phyloP scores from a whole-genome alignment of 1,139 yeast genomes.

The Meyerozyma elateridarum region DNA sequence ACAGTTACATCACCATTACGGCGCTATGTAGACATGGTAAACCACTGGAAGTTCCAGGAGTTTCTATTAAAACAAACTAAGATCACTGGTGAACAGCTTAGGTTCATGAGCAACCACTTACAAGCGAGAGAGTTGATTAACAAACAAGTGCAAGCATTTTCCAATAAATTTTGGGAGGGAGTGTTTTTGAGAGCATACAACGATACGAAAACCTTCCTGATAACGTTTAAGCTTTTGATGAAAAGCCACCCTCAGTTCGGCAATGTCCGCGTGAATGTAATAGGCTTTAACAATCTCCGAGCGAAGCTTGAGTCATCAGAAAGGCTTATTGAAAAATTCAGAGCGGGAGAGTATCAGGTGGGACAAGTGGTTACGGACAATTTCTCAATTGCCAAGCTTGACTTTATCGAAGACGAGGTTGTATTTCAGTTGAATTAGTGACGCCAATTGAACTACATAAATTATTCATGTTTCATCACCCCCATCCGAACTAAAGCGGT shows the following conservation, averaged over 20 bases:
- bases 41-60: slow-evolving; percentile 57
- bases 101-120: slow-evolving; percentile 23
- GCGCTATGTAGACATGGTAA: slow-evolving; percentile 75
- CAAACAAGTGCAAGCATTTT: slow-evolving; percentile 21
- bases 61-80: slow-evolving; percentile 12
- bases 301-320: slow-evolving; percentile 23
- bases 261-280: slow-evolving; percentile 22
- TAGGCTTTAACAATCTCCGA: slow-evolving; percentile 23
- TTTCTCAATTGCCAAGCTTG: slow-evolving; percentile 23
- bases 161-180: slow-evolving; percentile 38
- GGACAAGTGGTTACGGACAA: slow-evolving; percentile 20
- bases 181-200: slow-evolving; percentile 29
- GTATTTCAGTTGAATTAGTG: no score
- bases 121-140: slow-evolving; percentile 29
- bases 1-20: slow-evolving; percentile 89
- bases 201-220: slow-evolving; percentile 15
- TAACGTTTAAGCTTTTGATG: slow-evolving; percentile 23
- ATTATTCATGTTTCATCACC: no score
- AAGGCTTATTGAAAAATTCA: slow-evolving; percentile 17
- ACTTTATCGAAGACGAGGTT: slow-evolving; percentile 31
- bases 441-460: no score
- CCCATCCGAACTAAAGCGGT: no score
- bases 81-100: slow-evolving; percentile 11
- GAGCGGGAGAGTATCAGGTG: slow-evolving; percentile 17
- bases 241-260: slow-evolving; percentile 26